These are phyloP conservation scores for Coccomyxa sp. DNA, from an alignment of 139 green algal species.

Conservation along the genomic window DNA sequence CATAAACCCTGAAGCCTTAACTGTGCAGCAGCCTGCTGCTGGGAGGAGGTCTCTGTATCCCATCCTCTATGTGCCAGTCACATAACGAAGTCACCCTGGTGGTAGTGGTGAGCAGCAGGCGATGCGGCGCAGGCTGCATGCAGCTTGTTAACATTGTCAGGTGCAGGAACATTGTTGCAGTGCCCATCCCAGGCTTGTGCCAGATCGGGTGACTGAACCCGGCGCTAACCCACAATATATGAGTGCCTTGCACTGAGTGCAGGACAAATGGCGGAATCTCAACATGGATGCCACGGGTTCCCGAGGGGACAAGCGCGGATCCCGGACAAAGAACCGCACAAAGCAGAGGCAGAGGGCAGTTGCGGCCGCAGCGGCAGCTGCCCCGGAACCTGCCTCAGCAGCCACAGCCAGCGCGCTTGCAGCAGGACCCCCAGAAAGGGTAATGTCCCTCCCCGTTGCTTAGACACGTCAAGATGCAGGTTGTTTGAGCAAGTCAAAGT, in stretches of 20 bases:
- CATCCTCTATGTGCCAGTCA: not conserved
- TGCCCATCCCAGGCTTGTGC: not conserved
- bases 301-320: not conserved
- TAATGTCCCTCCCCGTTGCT: too few relatives aligned
- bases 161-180: not conserved
- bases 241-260: not conserved
- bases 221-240: not conserved
- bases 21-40: not conserved
- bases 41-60: not conserved
- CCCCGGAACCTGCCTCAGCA: too few relatives aligned
- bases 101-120: too few relatives aligned
- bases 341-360: not conserved
- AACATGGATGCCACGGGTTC: constrained; percentile 12
- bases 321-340: not conserved
- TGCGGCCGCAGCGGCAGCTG: not conserved
- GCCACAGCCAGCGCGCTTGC: too few relatives aligned
- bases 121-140: too few relatives aligned
- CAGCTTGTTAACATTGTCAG: not conserved
- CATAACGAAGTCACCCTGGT: too few relatives aligned
- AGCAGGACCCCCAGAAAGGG: too few relatives aligned
- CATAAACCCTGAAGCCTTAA: not conserved
- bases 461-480: too few relatives aligned
- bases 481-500: too few relatives aligned
- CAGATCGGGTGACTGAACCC: not conserved
- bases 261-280: constrained; percentile 61